Conservation (phyloP, 352 stramenopile species). For the Discostella stelligera region DNA sequence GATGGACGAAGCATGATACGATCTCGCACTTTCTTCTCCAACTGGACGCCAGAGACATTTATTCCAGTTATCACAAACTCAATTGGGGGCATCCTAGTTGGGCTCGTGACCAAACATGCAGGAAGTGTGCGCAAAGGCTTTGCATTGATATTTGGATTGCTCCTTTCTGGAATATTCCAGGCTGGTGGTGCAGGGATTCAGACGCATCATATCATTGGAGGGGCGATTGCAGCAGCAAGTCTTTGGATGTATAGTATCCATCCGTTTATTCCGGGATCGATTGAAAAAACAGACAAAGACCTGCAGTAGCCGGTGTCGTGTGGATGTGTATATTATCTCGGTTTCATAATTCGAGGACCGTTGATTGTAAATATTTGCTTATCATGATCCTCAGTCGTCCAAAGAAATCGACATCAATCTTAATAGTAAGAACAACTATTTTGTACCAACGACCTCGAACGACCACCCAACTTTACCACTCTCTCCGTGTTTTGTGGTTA, state of each 20-base stretch:
- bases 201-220: constrained; percentile 52
- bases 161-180: constrained; percentile 65
- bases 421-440: too few relatives aligned
- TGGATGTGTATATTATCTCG: background rate
- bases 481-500: too few relatives aligned
- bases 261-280: background rate
- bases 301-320: background rate
- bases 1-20: constrained; percentile 40
- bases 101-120: constrained; percentile 76
- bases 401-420: too few relatives aligned
- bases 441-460: too few relatives aligned
- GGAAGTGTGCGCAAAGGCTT: constrained; percentile 72
- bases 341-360: background rate
- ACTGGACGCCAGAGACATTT: constrained; percentile 60
- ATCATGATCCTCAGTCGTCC: background rate
- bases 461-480: too few relatives aligned
- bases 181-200: constrained; percentile 40
- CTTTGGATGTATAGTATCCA: constrained; percentile 53
- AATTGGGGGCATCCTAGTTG: constrained; percentile 68
- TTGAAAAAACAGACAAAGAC: constrained; percentile 1
- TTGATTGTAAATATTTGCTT: constrained; percentile 1
- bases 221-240: constrained; percentile 49
- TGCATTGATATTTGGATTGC: constrained; percentile 70
- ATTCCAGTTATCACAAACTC: constrained; percentile 68
- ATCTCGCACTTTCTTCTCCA: constrained; percentile 35